Base-by-base conservation (phyloP, 108 stramenopile species). In the Phaeodactylum tricornutum region DNA sequence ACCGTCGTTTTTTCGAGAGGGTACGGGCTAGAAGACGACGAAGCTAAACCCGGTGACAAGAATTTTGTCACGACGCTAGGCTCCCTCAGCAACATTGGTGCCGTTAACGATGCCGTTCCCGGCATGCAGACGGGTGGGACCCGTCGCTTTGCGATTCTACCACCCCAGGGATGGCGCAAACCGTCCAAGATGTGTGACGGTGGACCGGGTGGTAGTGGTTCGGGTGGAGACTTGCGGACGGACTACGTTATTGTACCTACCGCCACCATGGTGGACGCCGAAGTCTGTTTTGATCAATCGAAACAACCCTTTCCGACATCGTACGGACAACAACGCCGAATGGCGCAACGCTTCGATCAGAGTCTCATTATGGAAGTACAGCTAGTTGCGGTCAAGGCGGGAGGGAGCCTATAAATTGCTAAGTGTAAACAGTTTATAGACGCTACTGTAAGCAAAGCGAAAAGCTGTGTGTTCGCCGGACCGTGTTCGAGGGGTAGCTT, bases 271-370 rank as follows among this genome's bases (percentile, higher is more conserved):
- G 89, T 92, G 21, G 70, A 74, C 25, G 64, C 75, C 59, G 89
- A 92, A 48, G 74, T 65, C 24, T 92, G 89, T 42, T 84, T 92
- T 47, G 89, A 92, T 51, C 80, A 45, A 25, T 77, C 35, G 4
- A 81, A 84, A 48, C 38, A 67, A 43, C 89, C 90, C 9, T 92
- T 92, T 51, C 90, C 90, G 7, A 35, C 52, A 2, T 63, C 74
- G 11, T 92, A 82, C 58, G 90, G 77, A 7, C 67, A 87, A 57
- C 82, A 85, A 41, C 61, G 90, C 43, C 61, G 90, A 29, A 81
- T 92, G 82, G 90, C 84, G 8, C 90, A 92, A 50, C 63, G 85
- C 28, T 92, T 92, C 54, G 90, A 92, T 60, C 90, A 92, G 63
- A 66, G 62, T 43, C 52, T 92, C 34, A 92, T 92, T 43, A 70